Conservation (phyloP, 2,329 filamentous ascomycete species). For the Aspergillus nomiae region DNA sequence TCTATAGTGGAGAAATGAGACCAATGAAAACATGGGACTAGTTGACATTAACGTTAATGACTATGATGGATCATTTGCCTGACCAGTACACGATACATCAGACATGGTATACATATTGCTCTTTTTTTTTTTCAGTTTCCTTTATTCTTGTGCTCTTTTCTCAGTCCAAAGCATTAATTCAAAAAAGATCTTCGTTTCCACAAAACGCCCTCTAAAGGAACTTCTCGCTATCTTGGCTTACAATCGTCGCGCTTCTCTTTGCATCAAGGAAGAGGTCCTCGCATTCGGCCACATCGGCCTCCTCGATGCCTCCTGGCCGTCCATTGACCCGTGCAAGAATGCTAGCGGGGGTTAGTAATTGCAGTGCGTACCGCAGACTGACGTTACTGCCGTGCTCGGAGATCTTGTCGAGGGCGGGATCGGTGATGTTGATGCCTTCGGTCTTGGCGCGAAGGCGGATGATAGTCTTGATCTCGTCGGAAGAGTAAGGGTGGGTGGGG, state of each 20-base stretch:
- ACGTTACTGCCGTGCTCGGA: slow-evolving; percentile 84
- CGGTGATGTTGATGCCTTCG: slow-evolving; percentile 76
- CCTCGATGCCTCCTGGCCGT: slow-evolving; percentile 69
- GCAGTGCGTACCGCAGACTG: slow-evolving; percentile 88
- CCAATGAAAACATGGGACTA: background rate
- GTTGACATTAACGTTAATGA: slow-evolving; percentile 22
- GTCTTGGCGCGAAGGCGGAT: slow-evolving; percentile 80
- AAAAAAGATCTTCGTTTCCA: slow-evolving; percentile 17
- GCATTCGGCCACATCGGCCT: slow-evolving; percentile 76
- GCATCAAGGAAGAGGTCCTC: slow-evolving; percentile 84
- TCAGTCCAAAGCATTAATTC: background rate
- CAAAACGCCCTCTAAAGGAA: slow-evolving; percentile 56
- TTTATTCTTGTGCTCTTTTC: slow-evolving; percentile 4
- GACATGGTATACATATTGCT: slow-evolving; percentile 25
- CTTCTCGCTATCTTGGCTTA: slow-evolving; percentile 64
- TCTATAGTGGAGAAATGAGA: slow-evolving; percentile 4
- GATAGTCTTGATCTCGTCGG: slow-evolving; percentile 89
- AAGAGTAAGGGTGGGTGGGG: slow-evolving; percentile 85
- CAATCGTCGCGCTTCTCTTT: slow-evolving; percentile 71
- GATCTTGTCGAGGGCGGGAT: slow-evolving; percentile 83
- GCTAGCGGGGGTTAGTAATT: slow-evolving; percentile 84
- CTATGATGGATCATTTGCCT: slow-evolving; percentile 17
- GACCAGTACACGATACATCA: slow-evolving; percentile 19
- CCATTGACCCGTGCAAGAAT: slow-evolving; percentile 87
- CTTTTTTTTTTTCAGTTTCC: slow-evolving; percentile 7